Evolutionary conservation across 257 asterid species (phyloP).

Genomic region (Nicotiana benthamiana): DNA sequence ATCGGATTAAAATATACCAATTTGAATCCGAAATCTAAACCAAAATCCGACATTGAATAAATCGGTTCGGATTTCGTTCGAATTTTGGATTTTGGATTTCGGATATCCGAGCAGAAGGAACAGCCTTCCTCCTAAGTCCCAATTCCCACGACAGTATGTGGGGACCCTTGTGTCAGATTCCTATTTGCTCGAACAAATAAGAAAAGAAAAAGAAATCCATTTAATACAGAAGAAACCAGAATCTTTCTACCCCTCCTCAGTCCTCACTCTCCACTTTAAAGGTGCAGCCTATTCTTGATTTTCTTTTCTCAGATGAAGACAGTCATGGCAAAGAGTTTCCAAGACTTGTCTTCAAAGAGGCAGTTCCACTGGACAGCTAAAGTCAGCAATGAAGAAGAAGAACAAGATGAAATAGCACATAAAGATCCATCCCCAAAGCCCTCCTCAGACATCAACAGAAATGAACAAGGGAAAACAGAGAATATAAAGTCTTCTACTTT

Average conservation of each 20-base stretch:
- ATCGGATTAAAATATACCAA: too few relatives aligned
- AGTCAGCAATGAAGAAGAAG: constrained; percentile 34
- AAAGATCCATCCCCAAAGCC: constrained; percentile 10
- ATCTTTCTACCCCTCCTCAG: constrained; percentile 6
- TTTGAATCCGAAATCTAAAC: too few relatives aligned
- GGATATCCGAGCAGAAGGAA: too few relatives aligned
- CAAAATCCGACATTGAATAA: too few relatives aligned
- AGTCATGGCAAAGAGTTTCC: constrained; percentile 37
- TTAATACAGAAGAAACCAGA: constrained; percentile 16
- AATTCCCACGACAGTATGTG: constrained; percentile 9
- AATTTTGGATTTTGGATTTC: too few relatives aligned
- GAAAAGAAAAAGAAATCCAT: background rate
- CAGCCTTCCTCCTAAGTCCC: constrained; percentile 7
- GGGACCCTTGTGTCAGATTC: constrained; percentile 25
- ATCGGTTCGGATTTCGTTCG: too few relatives aligned
- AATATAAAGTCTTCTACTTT: background rate
- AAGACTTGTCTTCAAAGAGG: constrained; percentile 32
- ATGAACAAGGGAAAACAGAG: constrained; percentile 2
- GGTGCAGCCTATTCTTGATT: constrained; percentile 3
- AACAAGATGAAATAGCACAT: background rate
- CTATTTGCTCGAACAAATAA: background rate
- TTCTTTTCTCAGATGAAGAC: constrained; percentile 36
- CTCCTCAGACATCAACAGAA: background rate
- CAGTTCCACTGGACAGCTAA: constrained; percentile 55
- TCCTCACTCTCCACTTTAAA: constrained; percentile 15